These are phyloP conservation scores for Sicyos baderoa DNA, from an alignment of 306 rosid species.

Conservation along the genomic window DNA sequence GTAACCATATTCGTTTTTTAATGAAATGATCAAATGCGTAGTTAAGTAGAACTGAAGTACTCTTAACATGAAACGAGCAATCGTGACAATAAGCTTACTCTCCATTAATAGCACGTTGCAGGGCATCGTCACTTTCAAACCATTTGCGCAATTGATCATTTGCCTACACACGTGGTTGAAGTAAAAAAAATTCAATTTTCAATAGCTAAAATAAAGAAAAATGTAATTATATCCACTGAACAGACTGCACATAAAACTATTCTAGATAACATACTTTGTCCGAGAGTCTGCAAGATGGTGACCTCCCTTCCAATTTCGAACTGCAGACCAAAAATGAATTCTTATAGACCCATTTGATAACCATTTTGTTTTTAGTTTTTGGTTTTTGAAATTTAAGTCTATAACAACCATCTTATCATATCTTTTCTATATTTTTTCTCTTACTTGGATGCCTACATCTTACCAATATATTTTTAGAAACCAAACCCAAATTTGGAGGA, in stretches of 20 bases:
- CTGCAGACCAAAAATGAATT: slow-evolving; percentile 37
- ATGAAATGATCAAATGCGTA: background rate
- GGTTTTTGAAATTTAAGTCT: too few species aligned
- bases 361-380: too few species aligned
- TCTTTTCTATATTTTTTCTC: too few species aligned
- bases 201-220: too few species aligned
- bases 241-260: slow-evolving; percentile 2
- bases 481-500: too few species aligned
- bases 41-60: too few species aligned
- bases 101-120: slow-evolving; percentile 81
- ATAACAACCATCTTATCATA: too few species aligned
- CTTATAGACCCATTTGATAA: too few species aligned
- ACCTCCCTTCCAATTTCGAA: slow-evolving; percentile 86
- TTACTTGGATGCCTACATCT: too few species aligned
- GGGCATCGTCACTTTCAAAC: slow-evolving; percentile 83
- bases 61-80: slow-evolving; percentile 3
- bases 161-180: slow-evolving; percentile 48
- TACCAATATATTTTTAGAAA: too few species aligned
- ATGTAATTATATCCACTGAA: too few species aligned
- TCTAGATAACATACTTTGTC: slow-evolving; percentile 63
- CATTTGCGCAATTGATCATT: slow-evolving; percentile 56
- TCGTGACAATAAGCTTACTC: slow-evolving; percentile 45
- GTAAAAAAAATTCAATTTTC: background rate
- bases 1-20: slow-evolving; percentile 10
- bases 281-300: slow-evolving; percentile 72